These are phyloP conservation scores for Peronospora destructor DNA, from an alignment of 352 stramenopile species.

Conservation along the genomic window DNA sequence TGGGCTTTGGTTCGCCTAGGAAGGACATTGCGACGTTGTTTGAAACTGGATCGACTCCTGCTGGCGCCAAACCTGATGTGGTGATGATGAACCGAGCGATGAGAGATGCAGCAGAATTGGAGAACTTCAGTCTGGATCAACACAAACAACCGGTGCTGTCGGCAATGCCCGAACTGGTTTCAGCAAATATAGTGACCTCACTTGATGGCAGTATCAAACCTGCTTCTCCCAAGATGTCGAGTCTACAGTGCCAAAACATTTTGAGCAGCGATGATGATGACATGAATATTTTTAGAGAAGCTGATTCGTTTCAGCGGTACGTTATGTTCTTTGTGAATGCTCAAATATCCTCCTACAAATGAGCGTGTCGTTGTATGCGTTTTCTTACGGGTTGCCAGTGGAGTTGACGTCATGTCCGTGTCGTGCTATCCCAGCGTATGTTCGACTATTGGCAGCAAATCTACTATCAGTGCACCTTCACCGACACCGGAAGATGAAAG, in stretches of 20 bases:
- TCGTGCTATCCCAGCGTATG: slow-evolving; percentile 41
- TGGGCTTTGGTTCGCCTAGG: slow-evolving; percentile 23
- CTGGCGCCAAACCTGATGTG: slow-evolving; percentile 18
- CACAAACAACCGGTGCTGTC: slow-evolving; percentile 18
- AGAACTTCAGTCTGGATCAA: slow-evolving; percentile 37
- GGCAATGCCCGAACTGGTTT: slow-evolving; percentile 1
- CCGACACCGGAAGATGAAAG: slow-evolving; percentile 43
- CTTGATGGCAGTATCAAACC: slow-evolving; percentile 23
- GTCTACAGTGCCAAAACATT: slow-evolving; percentile 34
- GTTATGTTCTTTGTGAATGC: slow-evolving; percentile 8
- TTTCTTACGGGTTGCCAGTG: slow-evolving; percentile 23
- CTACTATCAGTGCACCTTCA: slow-evolving; percentile 17
- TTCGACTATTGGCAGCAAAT: slow-evolving; percentile 34
- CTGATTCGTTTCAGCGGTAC: slow-evolving; percentile 35
- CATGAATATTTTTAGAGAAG: slow-evolving; percentile 18
- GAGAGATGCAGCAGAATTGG: slow-evolving; percentile 31
- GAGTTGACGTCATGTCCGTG: slow-evolving; percentile 35
- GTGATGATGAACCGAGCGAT: slow-evolving; percentile 22
- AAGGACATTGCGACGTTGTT: slow-evolving; percentile 32
- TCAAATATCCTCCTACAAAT: slow-evolving; percentile 4
- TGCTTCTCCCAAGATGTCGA: slow-evolving; percentile 15
- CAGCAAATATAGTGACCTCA: slow-evolving; percentile 3
- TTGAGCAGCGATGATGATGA: slow-evolving; percentile 28
- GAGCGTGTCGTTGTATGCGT: slow-evolving; percentile 21
- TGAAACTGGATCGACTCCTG: slow-evolving; percentile 21